phyloP scores from a whole-genome alignment of 257 asterid genomes.

The Mitragyna speciosa region DNA sequence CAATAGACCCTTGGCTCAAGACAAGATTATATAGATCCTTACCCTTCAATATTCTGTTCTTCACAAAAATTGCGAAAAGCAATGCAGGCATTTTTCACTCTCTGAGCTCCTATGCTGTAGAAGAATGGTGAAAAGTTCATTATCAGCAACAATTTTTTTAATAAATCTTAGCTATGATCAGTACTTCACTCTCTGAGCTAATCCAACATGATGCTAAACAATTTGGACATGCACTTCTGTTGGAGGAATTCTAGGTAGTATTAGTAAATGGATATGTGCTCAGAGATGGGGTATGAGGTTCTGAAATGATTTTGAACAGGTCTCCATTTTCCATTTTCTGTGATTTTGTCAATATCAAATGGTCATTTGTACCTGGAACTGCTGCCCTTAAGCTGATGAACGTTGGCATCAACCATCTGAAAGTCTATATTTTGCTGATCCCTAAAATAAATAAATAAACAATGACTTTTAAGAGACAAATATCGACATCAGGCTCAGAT shows the following conservation, averaged over 20 bases:
- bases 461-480: background rate
- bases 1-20: background rate
- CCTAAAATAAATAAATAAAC: constrained; percentile 29
- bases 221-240: background rate
- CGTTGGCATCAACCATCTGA: constrained; percentile 73
- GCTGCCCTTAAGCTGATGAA: constrained; percentile 92
- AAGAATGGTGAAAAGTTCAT: background rate
- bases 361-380: constrained; percentile 64
- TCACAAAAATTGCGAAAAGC: constrained; percentile 66
- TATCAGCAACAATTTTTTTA: background rate
- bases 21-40: constrained; percentile 22
- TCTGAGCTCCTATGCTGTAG: constrained; percentile 77
- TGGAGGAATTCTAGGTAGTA: background rate
- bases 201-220: background rate
- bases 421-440: constrained; percentile 67
- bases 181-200: background rate
- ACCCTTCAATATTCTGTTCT: constrained; percentile 56
- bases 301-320: background rate
- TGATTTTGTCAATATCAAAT: background rate
- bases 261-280: too few relatives aligned
- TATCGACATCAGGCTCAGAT: background rate
- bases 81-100: constrained; percentile 64
- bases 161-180: background rate
- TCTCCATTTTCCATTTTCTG: background rate
- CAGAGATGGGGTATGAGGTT: background rate